phyloP scores from a whole-genome alignment of 2,329 filamentous ascomycete genomes.

The Dactylellina leptospora region DNA sequence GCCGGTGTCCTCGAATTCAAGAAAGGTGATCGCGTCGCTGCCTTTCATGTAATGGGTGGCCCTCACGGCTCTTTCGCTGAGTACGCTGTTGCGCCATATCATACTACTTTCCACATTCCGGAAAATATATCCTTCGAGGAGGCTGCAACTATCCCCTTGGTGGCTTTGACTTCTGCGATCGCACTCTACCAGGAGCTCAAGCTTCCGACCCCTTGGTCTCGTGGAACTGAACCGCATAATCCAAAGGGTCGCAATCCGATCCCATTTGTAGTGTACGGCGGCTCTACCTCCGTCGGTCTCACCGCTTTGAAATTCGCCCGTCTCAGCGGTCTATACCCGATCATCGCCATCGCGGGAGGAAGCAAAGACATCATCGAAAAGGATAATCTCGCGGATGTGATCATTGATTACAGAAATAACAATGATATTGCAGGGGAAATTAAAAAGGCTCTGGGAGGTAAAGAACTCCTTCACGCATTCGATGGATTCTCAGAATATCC shows the following conservation, averaged over 20 bases:
- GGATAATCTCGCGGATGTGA: constrained; percentile 57
- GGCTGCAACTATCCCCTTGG: constrained; percentile 68
- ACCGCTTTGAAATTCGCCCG: constrained; percentile 45
- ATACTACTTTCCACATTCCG: constrained; percentile 63
- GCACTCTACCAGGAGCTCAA: constrained; percentile 64
- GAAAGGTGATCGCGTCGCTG: constrained; percentile 67
- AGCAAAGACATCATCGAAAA: constrained; percentile 49
- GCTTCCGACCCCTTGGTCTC: constrained; percentile 65
- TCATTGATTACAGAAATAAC: constrained; percentile 69
- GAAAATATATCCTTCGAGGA: constrained; percentile 62
- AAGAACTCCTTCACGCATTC: constrained; percentile 64
- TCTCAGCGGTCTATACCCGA: constrained; percentile 50
- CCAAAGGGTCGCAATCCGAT: constrained; percentile 55
- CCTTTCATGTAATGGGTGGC: constrained; percentile 63
- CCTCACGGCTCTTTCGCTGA: constrained; percentile 59
- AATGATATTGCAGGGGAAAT: constrained; percentile 66
- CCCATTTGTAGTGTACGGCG: constrained; percentile 65
- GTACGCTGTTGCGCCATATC: constrained; percentile 61
- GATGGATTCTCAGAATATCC: constrained; percentile 69
- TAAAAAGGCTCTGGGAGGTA: constrained; percentile 62
- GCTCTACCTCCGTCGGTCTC: constrained; percentile 46
- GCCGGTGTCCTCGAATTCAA: constrained; percentile 68
- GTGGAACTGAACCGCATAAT: constrained; percentile 55
- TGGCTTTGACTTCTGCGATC: constrained; percentile 66
- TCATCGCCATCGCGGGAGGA: constrained; percentile 46